These are phyloP conservation scores for Allium cepa DNA, from an alignment of 106 monocot genomes.

Conservation along the genomic window DNA sequence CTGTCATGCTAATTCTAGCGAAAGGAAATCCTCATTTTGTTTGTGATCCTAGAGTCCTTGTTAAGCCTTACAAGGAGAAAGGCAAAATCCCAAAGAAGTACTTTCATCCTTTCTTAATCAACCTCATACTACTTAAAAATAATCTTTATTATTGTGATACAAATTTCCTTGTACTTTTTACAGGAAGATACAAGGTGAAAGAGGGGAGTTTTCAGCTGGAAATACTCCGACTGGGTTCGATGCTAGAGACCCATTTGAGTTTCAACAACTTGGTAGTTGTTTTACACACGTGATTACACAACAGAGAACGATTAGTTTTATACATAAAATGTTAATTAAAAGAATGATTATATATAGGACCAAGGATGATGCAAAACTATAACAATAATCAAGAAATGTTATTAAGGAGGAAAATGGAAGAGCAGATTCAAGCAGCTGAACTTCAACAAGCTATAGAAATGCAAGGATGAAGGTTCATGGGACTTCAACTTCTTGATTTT, in stretches of 20 bases:
- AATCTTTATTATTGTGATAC: neutral
- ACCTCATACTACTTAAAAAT: neutral
- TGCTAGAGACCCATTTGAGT: slow-evolving; percentile 63
- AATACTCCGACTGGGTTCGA: slow-evolving; percentile 63
- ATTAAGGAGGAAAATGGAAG: slow-evolving; percentile 65
- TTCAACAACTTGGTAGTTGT: slow-evolving; percentile 54
- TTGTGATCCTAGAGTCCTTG: slow-evolving; percentile 61
- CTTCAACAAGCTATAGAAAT: slow-evolving; percentile 81
- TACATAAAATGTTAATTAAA: neutral
- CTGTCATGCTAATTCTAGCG: slow-evolving; percentile 35
- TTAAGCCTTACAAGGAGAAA: slow-evolving; percentile 79
- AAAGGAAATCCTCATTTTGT: slow-evolving; percentile 62
- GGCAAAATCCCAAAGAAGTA: slow-evolving; percentile 39
- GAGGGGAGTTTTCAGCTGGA: slow-evolving; percentile 59
- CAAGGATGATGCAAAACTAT: slow-evolving; percentile 46
- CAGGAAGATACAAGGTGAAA: slow-evolving; percentile 51
- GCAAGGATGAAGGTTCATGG: slow-evolving; percentile 64
- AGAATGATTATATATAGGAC: slow-evolving; percentile 20
- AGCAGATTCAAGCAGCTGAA: slow-evolving; percentile 59
- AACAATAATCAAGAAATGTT: slow-evolving; percentile 32
- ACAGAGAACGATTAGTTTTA: neutral
- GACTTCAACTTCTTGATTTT: slow-evolving; percentile 67
- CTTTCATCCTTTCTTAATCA: neutral
- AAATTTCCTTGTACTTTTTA: neutral
- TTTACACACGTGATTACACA: neutral